Base-by-base conservation (phyloP, 1,284 basidiomycete genomes). In the Fomitopsis betulina region DNA sequence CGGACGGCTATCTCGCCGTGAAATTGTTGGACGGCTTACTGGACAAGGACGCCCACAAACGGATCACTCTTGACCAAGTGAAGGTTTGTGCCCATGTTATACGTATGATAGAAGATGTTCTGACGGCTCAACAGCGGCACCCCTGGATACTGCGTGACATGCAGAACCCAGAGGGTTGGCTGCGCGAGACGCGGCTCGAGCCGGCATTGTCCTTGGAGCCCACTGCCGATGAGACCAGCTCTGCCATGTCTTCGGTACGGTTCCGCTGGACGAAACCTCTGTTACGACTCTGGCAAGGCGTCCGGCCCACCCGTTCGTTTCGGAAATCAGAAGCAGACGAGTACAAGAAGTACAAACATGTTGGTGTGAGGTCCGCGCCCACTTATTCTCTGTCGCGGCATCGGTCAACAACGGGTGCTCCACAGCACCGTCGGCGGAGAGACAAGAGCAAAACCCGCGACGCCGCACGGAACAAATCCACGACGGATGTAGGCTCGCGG, bases 101-200 rank as follows among this genome's bases (percentile, higher is more conserved):
- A 54, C 55, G 49, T 53, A 58, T n/a, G 37, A 56, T 47, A 30
- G 15, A 21, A 27, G 15, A 17, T 10, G 12, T 15, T 35, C 33
- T 40, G 54, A 56, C 58, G 38, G 9, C 27, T 45, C 27, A 21
- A 63, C 75, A 87, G 88, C 74, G 73, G 43, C 78, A 85, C 65
- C 79, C 85, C 3, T 98, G 95, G 91, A 85, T 96, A 57, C 75
- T 92, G 8, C 80, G 79, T 21, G 93, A 91, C 67, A 79, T 98
- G 32, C 71, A 80, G 17, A 82, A 92, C 58, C 83, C 88, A 0
- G 76, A 83, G 0, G 76, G 80, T n/a, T 98, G 96, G 95, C 80
- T 96, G 8, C 73, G 79, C 15, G 82, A 86, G 56, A 96, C 93
- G 1, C 85, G 87, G 51, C 85, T 86, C 2, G 78, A 79, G 54